Base-by-base conservation (phyloP, 495 filamentous ascomycete genomes). In the Endocarpon pusillum region DNA sequence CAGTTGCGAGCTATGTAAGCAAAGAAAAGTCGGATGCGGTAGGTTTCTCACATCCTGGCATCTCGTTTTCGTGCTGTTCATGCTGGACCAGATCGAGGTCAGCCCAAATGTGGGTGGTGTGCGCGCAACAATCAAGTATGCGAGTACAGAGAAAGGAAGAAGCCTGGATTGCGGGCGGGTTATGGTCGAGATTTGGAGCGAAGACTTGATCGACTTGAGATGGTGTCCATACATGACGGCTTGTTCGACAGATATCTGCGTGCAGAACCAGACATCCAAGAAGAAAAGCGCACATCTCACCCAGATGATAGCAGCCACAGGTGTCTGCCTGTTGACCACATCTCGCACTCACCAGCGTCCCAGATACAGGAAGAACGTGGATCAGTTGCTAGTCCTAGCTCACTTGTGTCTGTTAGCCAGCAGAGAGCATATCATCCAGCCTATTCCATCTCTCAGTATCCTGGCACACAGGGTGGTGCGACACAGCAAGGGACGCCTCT, bases 101-200 rank as follows among this genome's bases (percentile, higher is more conserved):
- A 85, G 37, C 84, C 84, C 6, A 73, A 71, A 37, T 93, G 84
- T 53, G 84, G 84, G 28, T 91, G 84, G 83, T 93, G 84, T 47
- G 64, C 62, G 43, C 73, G 81, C 36, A 91, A 91, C 51, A 67
- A 67, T 4, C 75, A 81, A 26, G 24, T 59, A 18, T 89, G 81
- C 57, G 78, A 85, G 49, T 89, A 89, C 54, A 82, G 75, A 48
- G 79, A 82, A 46, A 67, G 81, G 14, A 87, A 84, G 58, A 87
- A 87, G 51, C 81, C 81, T 15, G 81, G 81, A 1, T 57, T 87
- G 31, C 60, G 81, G 38, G 84, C 84, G 32, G 84, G 84, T 1
- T 92, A 91, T 51, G 84, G 84, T 1, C 67, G 84, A 36, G 84
- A 93, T 54, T 57, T 93, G 24, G 84, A 93, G 49, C 76, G 84